A percentile compares a stretch with the other conserved stretches of the same genome.
Evolutionary conservation across 2,329 filamentous ascomycete genomes (phyloP).

Genomic region (Pseudogymnoascus sp.): DNA sequence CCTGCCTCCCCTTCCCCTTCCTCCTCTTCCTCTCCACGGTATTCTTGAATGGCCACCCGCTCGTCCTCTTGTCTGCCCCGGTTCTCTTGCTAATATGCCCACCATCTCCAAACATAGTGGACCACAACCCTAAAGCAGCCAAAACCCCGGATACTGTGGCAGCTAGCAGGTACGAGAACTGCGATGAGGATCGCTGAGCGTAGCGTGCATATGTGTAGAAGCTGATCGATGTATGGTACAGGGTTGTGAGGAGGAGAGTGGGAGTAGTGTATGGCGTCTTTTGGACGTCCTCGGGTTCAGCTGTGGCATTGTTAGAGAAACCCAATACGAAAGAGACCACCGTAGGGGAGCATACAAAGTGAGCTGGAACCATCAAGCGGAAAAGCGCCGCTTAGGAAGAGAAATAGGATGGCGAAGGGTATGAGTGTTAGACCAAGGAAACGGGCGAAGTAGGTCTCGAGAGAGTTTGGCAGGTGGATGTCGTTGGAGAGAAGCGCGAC

Average conservation of each 20-base stretch:
- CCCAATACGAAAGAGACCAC: background rate
- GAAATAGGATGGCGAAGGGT: slow-evolving; percentile 46
- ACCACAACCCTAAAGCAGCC: slow-evolving; percentile 53
- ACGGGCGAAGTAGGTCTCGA: slow-evolving; percentile 58
- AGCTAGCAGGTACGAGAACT: slow-evolving; percentile 46
- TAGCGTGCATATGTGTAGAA: slow-evolving; percentile 56
- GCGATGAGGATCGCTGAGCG: slow-evolving; percentile 34
- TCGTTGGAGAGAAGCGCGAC: slow-evolving; percentile 51
- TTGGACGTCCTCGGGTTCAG: slow-evolving; percentile 40
- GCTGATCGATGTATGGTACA: slow-evolving; percentile 49
- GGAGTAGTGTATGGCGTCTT: slow-evolving; percentile 50
- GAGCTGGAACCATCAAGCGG: slow-evolving; percentile 43
- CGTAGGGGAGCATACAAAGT: slow-evolving; percentile 17
- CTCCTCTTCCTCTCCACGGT: slow-evolving; percentile 33
- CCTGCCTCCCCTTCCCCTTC: slow-evolving; percentile 2
- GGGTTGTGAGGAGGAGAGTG: slow-evolving; percentile 48
- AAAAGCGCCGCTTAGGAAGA: slow-evolving; percentile 57
- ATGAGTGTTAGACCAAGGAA: slow-evolving; percentile 52
- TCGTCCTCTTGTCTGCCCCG: slow-evolving; percentile 59
- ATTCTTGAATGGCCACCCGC: slow-evolving; percentile 60
- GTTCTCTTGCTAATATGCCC: slow-evolving; percentile 55
- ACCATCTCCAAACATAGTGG: slow-evolving; percentile 39
- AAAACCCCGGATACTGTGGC: slow-evolving; percentile 42
- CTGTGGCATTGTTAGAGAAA: slow-evolving; percentile 27
- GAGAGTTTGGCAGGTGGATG: slow-evolving; percentile 43